Evolutionary conservation across 495 filamentous ascomycete species (phyloP).

Genomic region (Friedmanniomyces endolithicus): DNA sequence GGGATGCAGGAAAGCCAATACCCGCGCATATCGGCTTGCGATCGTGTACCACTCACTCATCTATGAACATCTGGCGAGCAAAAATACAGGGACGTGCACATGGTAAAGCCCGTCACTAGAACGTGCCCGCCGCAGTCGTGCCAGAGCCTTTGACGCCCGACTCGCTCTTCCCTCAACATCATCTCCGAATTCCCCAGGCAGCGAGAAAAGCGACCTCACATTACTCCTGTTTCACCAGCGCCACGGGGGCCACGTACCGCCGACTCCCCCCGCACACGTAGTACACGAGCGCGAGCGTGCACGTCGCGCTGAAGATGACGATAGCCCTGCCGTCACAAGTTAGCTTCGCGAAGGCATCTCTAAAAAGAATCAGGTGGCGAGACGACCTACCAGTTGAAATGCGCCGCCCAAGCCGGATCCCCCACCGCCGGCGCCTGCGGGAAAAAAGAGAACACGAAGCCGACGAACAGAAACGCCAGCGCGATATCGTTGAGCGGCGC

Average conservation of each 20-base stretch:
- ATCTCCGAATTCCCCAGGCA: neutral
- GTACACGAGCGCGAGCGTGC: conserved; percentile 17
- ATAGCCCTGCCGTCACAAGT: neutral
- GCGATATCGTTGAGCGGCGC: conserved; percentile 17
- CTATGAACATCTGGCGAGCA: neutral
- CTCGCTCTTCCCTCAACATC: neutral
- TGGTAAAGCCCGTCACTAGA: neutral
- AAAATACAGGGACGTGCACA: neutral
- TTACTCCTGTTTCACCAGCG: conserved; percentile 25
- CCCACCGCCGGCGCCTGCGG: neutral
- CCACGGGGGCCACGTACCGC: conserved; percentile 25
- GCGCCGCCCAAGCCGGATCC: conserved; percentile 2
- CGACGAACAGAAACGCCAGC: conserved; percentile 17
- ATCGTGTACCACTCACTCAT: neutral
- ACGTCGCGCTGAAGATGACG: conserved; percentile 20
- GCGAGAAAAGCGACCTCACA: neutral
- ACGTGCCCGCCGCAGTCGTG: no score
- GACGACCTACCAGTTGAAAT: conserved; percentile 19
- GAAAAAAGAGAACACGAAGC: conserved; percentile 17
- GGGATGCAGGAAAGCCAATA: no score
- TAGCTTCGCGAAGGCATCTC: neutral
- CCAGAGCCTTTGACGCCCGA: neutral
- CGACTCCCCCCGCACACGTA: conserved; percentile 25
- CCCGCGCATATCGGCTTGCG: no score
- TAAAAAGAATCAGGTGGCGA: no score